Evolutionary conservation across 768 basidiomycete species (phyloP), one percentile per base, ranked within the genome.

Genomic region (Tricholoma saponaceum): DNA sequence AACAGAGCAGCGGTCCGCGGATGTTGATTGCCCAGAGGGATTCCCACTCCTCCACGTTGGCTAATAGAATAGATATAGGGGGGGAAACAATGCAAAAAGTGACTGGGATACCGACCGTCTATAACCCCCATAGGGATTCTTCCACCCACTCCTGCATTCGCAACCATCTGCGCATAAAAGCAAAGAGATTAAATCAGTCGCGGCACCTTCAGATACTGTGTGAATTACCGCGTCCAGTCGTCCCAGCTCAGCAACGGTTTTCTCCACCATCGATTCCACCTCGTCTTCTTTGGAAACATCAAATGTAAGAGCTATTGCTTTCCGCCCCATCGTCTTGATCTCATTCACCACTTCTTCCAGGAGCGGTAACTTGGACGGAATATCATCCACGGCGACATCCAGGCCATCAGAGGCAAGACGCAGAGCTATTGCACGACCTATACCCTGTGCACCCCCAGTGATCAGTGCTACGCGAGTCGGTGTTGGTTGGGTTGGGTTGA

Each of bases 1-100:
- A 87, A 65, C 83, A 86, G 58, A 83, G 75, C 70, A 82, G 85
- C 2, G 77, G 70, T 35, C 84, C 85, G 54, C 81, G 77, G 58
- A 78, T 73, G 62, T 88, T 87, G 62, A 86, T 70, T 4, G 75
- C 70, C 58, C 80, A 70, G 6, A 70, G 39, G 64, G 63, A 68
- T 63, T 84, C 75, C 74, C 71, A 79, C 0, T 74, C 68, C 8
- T 75, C 69, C 1, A 70, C 47, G 3, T 66, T 63, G 4, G 72
- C 81, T 75, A 51, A 4, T 35, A 22, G n/a, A 20, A 9, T 10
- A 22, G 14, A 49, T 35, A 35, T 35, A 4, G 28, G 28, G 10
- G 13, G 14, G 14, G 5, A 3, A 14, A 35, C 14, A 14, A 13
- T 35, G 4, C 14, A 35, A 22, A 35, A 22, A 16, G 10, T 7